These are phyloP conservation scores for Trichocladium uniseriatum DNA, from an alignment of 495 filamentous ascomycete species.

Conservation along the genomic window DNA sequence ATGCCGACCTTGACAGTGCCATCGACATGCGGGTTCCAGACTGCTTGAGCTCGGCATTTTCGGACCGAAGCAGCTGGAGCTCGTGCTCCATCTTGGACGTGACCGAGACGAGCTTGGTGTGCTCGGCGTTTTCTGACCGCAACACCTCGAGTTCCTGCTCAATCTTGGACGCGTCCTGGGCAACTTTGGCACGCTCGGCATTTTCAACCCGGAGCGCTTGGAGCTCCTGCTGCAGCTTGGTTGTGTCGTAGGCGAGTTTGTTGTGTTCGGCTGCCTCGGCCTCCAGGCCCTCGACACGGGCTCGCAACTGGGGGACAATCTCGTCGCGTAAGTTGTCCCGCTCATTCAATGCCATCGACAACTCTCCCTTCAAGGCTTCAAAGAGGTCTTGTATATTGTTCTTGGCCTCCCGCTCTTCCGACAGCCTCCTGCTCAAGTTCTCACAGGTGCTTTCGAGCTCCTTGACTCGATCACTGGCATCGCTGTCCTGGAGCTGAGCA, in stretches of 20 bases:
- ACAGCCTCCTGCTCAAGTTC: conserved; percentile 66
- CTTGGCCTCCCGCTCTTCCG: conserved; percentile 79
- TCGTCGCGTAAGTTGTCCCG: conserved; percentile 86
- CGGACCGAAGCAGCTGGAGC: conserved; percentile 55
- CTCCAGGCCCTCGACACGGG: conserved; percentile 70
- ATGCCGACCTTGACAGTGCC: conserved; percentile 36
- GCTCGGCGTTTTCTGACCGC: conserved; percentile 49
- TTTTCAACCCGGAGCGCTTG: conserved; percentile 43
- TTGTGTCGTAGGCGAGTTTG: conserved; percentile 61
- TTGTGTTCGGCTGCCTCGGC: conserved; percentile 56
- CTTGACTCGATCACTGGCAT: conserved; percentile 47
- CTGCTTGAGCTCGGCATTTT: conserved; percentile 40
- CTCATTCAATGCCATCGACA: conserved; percentile 76
- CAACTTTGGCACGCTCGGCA: conserved; percentile 55
- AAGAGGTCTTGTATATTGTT: conserved; percentile 91
- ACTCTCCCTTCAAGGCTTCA: conserved; percentile 69
- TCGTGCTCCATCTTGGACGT: conserved; percentile 67
- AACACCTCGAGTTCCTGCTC: conserved; percentile 70
- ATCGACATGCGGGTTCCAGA: conserved; percentile 20
- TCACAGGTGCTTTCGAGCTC: conserved; percentile 76
- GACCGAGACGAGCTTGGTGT: conserved; percentile 1
- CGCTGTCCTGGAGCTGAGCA: conserved; percentile 36
- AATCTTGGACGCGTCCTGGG: conserved; percentile 66
- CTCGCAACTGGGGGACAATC: conserved; percentile 61
- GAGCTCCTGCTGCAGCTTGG: conserved; percentile 73